phyloP scores from a whole-genome alignment of 2,329 filamentous ascomycete species.

The Ophiostoma fasciatum region DNA sequence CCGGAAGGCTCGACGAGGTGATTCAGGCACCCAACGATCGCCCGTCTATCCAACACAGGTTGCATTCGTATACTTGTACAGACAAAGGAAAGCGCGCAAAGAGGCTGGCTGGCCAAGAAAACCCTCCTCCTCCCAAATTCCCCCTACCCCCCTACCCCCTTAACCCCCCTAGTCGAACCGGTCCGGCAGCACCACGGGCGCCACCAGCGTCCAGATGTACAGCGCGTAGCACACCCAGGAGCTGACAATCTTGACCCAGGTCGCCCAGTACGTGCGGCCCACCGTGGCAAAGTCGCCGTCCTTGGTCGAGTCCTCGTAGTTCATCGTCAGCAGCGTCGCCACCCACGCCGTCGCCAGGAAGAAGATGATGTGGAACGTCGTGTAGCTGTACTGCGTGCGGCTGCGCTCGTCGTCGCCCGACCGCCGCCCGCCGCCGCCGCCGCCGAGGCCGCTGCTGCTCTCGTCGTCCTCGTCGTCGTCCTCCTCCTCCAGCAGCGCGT shows the following conservation, averaged over 20 bases:
- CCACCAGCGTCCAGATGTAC: slow-evolving; percentile 85
- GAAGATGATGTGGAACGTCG: slow-evolving; percentile 94
- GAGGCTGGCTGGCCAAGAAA: background rate
- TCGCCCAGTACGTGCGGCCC: slow-evolving; percentile 89
- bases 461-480: slow-evolving; percentile 50
- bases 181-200: slow-evolving; percentile 73
- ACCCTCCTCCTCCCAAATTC: too few species aligned
- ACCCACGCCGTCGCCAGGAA: slow-evolving; percentile 94
- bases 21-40: too few species aligned
- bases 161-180: slow-evolving; percentile 56
- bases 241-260: slow-evolving; percentile 98
- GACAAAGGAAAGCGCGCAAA: background rate
- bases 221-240: slow-evolving; percentile 93
- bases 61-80: too few species aligned
- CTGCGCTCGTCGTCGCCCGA: slow-evolving; percentile 76
- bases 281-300: slow-evolving; percentile 76
- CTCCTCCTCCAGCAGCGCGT: slow-evolving; percentile 65
- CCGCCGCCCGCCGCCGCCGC: slow-evolving; percentile 45
- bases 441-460: slow-evolving; percentile 47
- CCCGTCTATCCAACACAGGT: background rate
- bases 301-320: slow-evolving; percentile 49
- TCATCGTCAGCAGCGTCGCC: slow-evolving; percentile 69
- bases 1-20: too few species aligned
- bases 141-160: too few species aligned
- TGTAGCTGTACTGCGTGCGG: slow-evolving; percentile 90